Evolutionary conservation across 2,329 filamentous ascomycete genomes (phyloP).

Genomic region (Phaeosphaeria sp.): DNA sequence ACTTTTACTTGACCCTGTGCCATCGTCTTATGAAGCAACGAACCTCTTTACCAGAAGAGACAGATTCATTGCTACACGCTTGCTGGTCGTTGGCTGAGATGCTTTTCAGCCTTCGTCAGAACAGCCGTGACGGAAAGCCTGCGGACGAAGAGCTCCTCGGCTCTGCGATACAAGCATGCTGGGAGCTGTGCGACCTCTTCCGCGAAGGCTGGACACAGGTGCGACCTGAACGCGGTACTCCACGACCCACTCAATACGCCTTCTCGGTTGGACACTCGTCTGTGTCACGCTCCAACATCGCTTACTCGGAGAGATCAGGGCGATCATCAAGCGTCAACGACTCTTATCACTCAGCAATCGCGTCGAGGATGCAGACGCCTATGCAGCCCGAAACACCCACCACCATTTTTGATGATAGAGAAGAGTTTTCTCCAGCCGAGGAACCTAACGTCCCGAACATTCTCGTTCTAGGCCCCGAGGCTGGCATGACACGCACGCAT

Average conservation of each 20-base stretch:
- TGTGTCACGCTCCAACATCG: constrained; percentile 36
- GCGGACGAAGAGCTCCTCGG: constrained; percentile 84
- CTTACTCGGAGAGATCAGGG: constrained; percentile 44
- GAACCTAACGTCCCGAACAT: constrained; percentile 84
- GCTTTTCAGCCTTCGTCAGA: constrained; percentile 89
- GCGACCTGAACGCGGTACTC: constrained; percentile 83
- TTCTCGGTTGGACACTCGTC: constrained; percentile 58
- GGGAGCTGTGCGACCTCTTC: constrained; percentile 94
- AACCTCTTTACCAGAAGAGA: constrained; percentile 77
- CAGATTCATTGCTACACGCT: constrained; percentile 80
- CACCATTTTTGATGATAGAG: constrained; percentile 91
- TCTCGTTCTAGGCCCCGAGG: constrained; percentile 78
- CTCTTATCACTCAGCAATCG: constrained; percentile 54
- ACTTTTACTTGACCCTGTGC: constrained; percentile 93
- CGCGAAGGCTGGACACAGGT: constrained; percentile 90
- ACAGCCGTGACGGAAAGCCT: constrained; percentile 72
- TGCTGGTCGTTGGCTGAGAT: constrained; percentile 93
- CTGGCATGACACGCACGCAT: constrained; percentile 57
- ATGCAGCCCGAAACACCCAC: constrained; percentile 83
- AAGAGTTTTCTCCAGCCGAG: constrained; percentile 73
- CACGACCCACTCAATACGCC: constrained; percentile 77
- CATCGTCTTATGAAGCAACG: constrained; percentile 97
- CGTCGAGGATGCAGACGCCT: constrained; percentile 41
- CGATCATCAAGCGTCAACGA: constrained; percentile 54
- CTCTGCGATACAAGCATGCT: constrained; percentile 90